phyloP scores from a whole-genome alignment of 768 basidiomycete genomes.

The Boletellus sp. region DNA sequence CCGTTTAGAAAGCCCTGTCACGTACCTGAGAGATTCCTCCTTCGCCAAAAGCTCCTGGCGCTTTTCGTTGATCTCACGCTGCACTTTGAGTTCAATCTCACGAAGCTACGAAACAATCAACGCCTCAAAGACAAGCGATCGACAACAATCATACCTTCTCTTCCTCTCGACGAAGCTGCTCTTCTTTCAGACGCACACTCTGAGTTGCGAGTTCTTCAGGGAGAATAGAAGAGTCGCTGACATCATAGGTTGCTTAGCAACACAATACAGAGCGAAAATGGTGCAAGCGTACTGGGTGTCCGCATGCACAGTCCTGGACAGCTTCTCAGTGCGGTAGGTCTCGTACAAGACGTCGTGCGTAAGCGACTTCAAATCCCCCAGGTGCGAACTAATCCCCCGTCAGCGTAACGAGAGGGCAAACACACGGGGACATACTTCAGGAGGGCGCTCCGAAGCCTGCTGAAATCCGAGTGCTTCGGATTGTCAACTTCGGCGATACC shows the following conservation, averaged over 20 bases:
- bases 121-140: constrained; percentile 1
- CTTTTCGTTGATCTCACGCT: constrained; percentile 97
- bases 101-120: constrained; percentile 57
- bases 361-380: constrained; percentile 90
- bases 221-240: constrained; percentile 82
- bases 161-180: constrained; percentile 94
- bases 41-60: constrained; percentile 94
- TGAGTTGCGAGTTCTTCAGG: constrained; percentile 97
- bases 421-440: constrained; percentile 57
- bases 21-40: constrained; percentile 87
- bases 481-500: constrained; percentile 98
- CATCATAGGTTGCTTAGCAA: constrained; percentile 22
- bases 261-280: not conserved
- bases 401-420: constrained; percentile 4
- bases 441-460: constrained; percentile 84
- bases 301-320: constrained; percentile 83
- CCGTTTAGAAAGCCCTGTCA: not conserved
- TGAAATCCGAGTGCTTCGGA: constrained; percentile 99
- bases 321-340: constrained; percentile 96
- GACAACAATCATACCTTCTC: constrained; percentile 62
- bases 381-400: constrained; percentile 64
- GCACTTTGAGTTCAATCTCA: constrained; percentile 96
- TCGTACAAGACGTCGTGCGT: constrained; percentile 94
- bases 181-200: constrained; percentile 96
- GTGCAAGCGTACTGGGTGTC: constrained; percentile 57